These are phyloP conservation scores for Phytophthora cajani DNA, from an alignment of 352 stramenopile species.

Conservation along the genomic window DNA sequence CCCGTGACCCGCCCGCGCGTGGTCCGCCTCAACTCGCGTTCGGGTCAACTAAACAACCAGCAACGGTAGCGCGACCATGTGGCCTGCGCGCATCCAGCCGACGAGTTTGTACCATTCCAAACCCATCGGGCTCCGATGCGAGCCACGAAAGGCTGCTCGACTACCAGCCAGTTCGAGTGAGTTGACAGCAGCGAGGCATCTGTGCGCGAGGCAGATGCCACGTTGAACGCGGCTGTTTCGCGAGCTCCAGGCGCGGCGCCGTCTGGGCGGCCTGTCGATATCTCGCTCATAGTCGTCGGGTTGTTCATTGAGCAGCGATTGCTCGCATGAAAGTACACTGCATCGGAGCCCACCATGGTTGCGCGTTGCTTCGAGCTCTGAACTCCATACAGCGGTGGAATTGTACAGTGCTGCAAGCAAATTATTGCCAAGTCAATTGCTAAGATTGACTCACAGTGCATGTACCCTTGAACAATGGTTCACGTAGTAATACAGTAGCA, in stretches of 20 bases:
- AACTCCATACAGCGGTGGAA: too few relatives aligned
- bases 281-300: conserved; percentile 5
- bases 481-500: not conserved
- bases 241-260: not conserved
- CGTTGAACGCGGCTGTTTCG: conserved; percentile 14
- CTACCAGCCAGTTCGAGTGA: not conserved
- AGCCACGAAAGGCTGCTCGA: conserved; percentile 15
- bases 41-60: conserved; percentile 7
- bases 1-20: not conserved
- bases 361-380: too few relatives aligned
- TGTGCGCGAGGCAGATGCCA: conserved; percentile 5
- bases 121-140: conserved; percentile 18
- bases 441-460: not conserved
- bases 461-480: too few relatives aligned
- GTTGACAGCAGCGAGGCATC: not conserved
- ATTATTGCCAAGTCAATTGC: too few relatives aligned
- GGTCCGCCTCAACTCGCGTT: conserved; percentile 11
- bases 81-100: conserved; percentile 10
- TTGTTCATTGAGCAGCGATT: conserved; percentile 12
- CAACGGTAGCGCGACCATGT: not conserved
- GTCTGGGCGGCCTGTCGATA: conserved; percentile 5
- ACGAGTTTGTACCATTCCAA: conserved; percentile 8
- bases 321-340: not conserved
- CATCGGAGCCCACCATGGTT: not conserved
- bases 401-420: too few relatives aligned